Percentiles rank a stretch among this genome's conserved stretches.
These are phyloP conservation scores for Alternaria rosae DNA, from an alignment of 2,329 filamentous ascomycete genomes.

Conservation along the genomic window DNA sequence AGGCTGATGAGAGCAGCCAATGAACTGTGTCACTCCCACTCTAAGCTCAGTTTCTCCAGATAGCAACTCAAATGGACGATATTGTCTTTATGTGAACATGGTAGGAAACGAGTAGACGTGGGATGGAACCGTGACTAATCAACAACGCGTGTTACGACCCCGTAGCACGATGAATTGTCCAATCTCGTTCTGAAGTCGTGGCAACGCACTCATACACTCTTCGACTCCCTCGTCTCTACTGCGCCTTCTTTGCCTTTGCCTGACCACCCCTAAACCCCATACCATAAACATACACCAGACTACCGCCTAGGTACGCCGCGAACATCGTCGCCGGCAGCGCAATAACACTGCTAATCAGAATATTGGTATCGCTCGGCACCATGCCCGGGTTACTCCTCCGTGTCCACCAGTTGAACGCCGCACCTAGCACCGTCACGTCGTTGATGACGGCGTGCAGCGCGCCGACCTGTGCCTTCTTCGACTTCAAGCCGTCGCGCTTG, in stretches of 20 bases:
- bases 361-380: slow-evolving; percentile 46
- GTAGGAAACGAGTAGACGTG: too few species aligned
- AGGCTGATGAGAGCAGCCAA: too few species aligned
- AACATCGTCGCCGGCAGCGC: slow-evolving; percentile 48
- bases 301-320: slow-evolving; percentile 54
- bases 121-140: too few species aligned
- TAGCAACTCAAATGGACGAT: too few species aligned
- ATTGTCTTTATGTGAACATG: too few species aligned
- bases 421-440: slow-evolving; percentile 51
- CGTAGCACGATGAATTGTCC: too few species aligned
- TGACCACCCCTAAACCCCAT: slow-evolving; percentile 50
- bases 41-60: too few species aligned
- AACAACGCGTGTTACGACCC: too few species aligned
- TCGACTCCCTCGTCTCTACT: slow-evolving; percentile 6
- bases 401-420: slow-evolving; percentile 56
- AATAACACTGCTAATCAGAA: slow-evolving; percentile 48
- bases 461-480: slow-evolving; percentile 52
- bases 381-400: slow-evolving; percentile 43
- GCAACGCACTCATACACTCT: too few species aligned
- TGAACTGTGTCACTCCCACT: too few species aligned
- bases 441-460: slow-evolving; percentile 54
- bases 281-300: slow-evolving; percentile 55
- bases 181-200: too few species aligned
- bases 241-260: slow-evolving; percentile 38
- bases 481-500: slow-evolving; percentile 53